These are phyloP conservation scores for Lactarius trivialis DNA, from an alignment of 768 basidiomycete species.

Conservation along the genomic window DNA sequence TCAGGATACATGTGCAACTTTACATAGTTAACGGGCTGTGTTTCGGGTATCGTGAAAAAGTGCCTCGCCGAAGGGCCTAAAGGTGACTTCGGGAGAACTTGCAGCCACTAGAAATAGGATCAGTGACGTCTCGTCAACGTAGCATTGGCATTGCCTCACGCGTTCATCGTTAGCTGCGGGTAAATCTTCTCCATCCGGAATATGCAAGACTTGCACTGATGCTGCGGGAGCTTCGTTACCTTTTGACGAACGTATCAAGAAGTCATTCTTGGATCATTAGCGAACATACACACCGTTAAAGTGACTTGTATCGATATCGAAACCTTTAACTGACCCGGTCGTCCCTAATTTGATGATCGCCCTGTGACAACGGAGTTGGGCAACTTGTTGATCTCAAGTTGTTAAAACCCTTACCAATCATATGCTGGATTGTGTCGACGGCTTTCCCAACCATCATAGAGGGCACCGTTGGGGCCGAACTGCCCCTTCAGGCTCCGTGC, in stretches of 20 bases:
- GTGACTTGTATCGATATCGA: slow-evolving; percentile 93
- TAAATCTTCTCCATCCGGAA: slow-evolving; percentile 33
- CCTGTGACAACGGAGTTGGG: slow-evolving; percentile 38
- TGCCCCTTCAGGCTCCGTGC: slow-evolving; percentile 89
- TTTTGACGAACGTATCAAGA: slow-evolving; percentile 27
- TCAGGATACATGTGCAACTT: slow-evolving; percentile 96
- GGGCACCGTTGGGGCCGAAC: slow-evolving; percentile 91
- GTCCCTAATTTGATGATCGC: slow-evolving; percentile 87
- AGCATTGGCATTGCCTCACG: slow-evolving; percentile 36
- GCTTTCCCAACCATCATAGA: slow-evolving; percentile 93
- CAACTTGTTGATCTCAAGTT: not conserved
- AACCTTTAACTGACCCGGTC: slow-evolving; percentile 63
- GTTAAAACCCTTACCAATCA: slow-evolving; percentile 62
- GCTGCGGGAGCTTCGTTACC: slow-evolving; percentile 84
- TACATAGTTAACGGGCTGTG: slow-evolving; percentile 59
- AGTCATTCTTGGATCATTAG: not conserved
- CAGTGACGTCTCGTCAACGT: not conserved
- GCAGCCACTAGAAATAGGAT: slow-evolving; percentile 54
- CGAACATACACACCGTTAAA: slow-evolving; percentile 64
- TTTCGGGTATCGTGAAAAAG: slow-evolving; percentile 66
- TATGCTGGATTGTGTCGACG: slow-evolving; percentile 80
- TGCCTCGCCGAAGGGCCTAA: slow-evolving; percentile 86
- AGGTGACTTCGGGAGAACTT: slow-evolving; percentile 66
- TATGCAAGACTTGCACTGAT: slow-evolving; percentile 58
- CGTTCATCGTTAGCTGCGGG: slow-evolving; percentile 44